Evolutionary conservation across 2,329 filamentous ascomycete species (phyloP), one percentile per base, ranked within the genome.

Genomic region (Podosphaera xanthii): DNA sequence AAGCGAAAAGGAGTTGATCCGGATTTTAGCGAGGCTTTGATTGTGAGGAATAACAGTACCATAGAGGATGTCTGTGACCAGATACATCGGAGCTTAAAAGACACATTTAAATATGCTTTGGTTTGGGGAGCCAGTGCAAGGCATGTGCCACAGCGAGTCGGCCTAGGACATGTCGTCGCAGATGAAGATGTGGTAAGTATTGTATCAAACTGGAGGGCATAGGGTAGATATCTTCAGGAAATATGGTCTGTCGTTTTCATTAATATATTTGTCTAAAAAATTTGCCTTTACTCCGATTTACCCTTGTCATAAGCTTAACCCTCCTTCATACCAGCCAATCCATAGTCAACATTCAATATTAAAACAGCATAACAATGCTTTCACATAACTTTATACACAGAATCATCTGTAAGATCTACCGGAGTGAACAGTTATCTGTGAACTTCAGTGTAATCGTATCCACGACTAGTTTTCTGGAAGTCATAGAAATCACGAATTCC

Each of bases 41-140:
- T 98, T 69, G 92, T 98, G 64, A 79, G 94, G 60, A 82, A 77
- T 69, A 86, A 90, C 66, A 88, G 87, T 68, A 87, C 83, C 10
- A 89, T 98, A 68, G 92, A 97, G 73, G 91, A 98, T 71, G 92
- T 98, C 8, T 98, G 92, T 72, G 92, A 98, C 71, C 82, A 87
- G 66, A 86, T 98, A 65, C 92, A 98, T 73, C 78, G 92, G 62
- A 92, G 82, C 34, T 75, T 98, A 64, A 98, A 97, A 79, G 94
- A 98, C 63, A 95, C 89, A 3, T 98, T 97, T 78, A 98, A 97
- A 76, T 96, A 97, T 73, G 94, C 92, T 2, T 73, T 97, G 64
- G 92, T 98, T 0, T 98, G 94, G 94, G 92, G 92, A 3, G 90
- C 90, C 22, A 97, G 91, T 71, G 92, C 92, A 42, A 82, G 88